Evolutionary conservation across 805 yeast species (phyloP).

Genomic region (Ogataea trehalophila): DNA sequence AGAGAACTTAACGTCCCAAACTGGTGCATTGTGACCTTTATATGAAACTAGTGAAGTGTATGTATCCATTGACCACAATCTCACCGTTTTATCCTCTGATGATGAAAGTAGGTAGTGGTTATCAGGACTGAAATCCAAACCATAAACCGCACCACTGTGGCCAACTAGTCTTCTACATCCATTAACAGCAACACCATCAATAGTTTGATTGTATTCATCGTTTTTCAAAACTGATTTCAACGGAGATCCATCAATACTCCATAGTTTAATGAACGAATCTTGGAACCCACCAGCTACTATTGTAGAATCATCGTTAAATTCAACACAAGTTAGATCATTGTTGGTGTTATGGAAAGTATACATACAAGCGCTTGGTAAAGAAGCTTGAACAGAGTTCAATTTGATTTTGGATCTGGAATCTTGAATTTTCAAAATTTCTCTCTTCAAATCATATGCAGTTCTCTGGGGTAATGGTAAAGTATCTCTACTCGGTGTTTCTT

Average conservation of each 20-base stretch:
- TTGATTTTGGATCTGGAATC: slow-evolving; percentile 76
- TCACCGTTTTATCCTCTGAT: slow-evolving; percentile 87
- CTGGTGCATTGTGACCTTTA: slow-evolving; percentile 93
- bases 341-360: slow-evolving; percentile 96
- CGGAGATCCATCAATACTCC: slow-evolving; percentile 93
- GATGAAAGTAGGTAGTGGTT: slow-evolving; percentile 72
- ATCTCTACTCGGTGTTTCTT: slow-evolving; percentile 71
- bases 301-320: slow-evolving; percentile 83
- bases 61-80: slow-evolving; percentile 93
- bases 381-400: slow-evolving; percentile 66
- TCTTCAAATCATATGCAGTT: slow-evolving; percentile 71
- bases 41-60: slow-evolving; percentile 86
- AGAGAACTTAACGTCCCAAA: slow-evolving; percentile 94
- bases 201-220: slow-evolving; percentile 41
- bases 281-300: slow-evolving; percentile 92
- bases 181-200: slow-evolving; percentile 27
- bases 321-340: slow-evolving; percentile 78
- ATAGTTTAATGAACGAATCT: slow-evolving; percentile 83
- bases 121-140: slow-evolving; percentile 87
- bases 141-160: slow-evolving; percentile 92
- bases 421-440: slow-evolving; percentile 72
- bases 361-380: slow-evolving; percentile 94
- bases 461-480: slow-evolving; percentile 81
- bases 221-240: slow-evolving; percentile 54
- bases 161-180: slow-evolving; percentile 63